Evolutionary conservation across 768 basidiomycete species (phyloP).

Genomic region (Tulasnella sp.): DNA sequence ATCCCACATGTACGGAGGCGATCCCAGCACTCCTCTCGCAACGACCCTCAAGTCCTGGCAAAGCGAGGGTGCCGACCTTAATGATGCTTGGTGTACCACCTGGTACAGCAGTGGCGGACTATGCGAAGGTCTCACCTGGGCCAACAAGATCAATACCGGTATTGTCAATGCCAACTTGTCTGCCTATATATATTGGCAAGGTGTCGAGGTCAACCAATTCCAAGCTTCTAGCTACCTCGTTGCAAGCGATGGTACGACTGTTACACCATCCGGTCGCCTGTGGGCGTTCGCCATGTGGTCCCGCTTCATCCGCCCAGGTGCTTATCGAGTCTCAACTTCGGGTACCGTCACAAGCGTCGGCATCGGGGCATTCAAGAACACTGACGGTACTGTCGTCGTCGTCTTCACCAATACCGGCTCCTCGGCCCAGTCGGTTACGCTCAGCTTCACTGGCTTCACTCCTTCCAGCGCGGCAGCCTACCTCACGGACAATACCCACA

Average conservation of each 20-base stretch:
- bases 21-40: conserved; percentile 16
- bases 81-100: not conserved
- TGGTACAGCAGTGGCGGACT: conserved; percentile 1
- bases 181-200: conserved; percentile 26
- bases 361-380: conserved; percentile 25
- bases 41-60: conserved; percentile 23
- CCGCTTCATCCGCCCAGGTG: conserved; percentile 26
- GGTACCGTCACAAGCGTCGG: not conserved
- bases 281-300: conserved; percentile 27
- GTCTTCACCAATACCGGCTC: conserved; percentile 3
- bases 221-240: conserved; percentile 13
- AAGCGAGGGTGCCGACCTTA: conserved; percentile 25
- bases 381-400: conserved; percentile 17
- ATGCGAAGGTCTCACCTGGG: conserved; percentile 11
- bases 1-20: conserved; percentile 18
- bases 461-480: not conserved
- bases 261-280: conserved; percentile 13
- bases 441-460: not conserved
- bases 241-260: not conserved
- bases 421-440: not conserved
- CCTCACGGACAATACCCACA: not conserved
- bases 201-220: conserved; percentile 18
- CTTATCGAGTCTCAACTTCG: conserved; percentile 18
- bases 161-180: conserved; percentile 19
- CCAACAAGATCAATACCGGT: conserved; percentile 12